Percentiles rank a stretch among this genome's conserved stretches.
phyloP scores from a whole-genome alignment of 2,329 filamentous ascomycete genomes.

The Colletotrichum theobromicola region DNA sequence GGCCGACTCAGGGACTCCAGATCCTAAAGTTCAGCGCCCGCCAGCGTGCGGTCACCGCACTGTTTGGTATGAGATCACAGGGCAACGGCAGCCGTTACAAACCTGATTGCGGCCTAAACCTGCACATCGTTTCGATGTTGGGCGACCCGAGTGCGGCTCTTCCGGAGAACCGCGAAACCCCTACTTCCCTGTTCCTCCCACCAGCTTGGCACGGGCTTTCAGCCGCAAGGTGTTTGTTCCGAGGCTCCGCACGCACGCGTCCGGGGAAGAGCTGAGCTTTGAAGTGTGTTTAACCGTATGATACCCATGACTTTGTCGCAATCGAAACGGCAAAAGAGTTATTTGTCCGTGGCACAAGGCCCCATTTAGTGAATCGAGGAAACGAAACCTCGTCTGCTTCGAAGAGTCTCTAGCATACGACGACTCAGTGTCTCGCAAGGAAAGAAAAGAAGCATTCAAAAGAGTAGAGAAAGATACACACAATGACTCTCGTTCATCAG shows the following conservation, averaged over 20 bases:
- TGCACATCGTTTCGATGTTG: not conserved
- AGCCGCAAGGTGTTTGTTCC: constrained; percentile 1
- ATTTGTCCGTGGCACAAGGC: not conserved
- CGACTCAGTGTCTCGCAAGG: not conserved
- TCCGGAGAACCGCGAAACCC: not conserved
- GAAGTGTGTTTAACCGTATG: constrained; percentile 4
- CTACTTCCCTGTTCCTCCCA: not conserved
- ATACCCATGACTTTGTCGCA: constrained; percentile 8
- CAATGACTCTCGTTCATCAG: not conserved
- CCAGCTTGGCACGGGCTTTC: constrained; percentile 7
- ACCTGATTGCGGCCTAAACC: not conserved
- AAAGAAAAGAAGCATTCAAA: not conserved
- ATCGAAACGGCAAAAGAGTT: not conserved
- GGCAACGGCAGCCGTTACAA: not conserved
- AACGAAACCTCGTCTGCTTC: not conserved
- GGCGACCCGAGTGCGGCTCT: constrained; percentile 9
- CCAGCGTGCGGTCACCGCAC: not conserved
- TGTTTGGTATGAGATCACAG: not conserved
- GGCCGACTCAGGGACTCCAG: not conserved
- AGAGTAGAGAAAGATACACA: not conserved
- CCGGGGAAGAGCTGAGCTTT: not conserved
- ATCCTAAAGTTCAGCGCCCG: not conserved
- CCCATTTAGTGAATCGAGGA: not conserved
- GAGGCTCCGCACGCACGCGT: not conserved
- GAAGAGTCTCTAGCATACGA: not conserved